Evolutionary conservation across 164 flowering plant species (phyloP), one percentile per base, ranked within the genome.

Genomic region (Taxillus chinensis): DNA sequence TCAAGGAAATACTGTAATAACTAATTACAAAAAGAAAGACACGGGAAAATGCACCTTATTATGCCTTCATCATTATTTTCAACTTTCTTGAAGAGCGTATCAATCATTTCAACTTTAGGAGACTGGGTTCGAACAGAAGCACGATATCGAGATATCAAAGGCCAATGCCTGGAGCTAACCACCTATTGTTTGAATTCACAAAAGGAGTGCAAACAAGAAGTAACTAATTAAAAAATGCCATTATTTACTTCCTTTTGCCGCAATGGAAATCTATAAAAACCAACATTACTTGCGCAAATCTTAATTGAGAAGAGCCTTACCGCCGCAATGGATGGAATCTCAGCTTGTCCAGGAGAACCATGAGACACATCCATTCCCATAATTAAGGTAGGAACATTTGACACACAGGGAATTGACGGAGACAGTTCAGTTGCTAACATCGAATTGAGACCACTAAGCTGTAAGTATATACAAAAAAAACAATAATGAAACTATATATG

Each of bases 281-380:
- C 27, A 27, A 27, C 2, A 27, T 27, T 27, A 27, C 27, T 27
- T 27, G 27, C 27, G 27, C 27, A 27, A 27, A 27, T 27, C 27
- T 27, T 6, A 43, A 43, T 43, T 5, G 46, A 43, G 46, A 12
- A 16, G 14, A 0, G 2, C 8, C 3, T 58, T 86, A 92, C 98
- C 64, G 98, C 97, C 51, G 98, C 96, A 77, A 88, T 80, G 4
- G 98, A 90, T 39, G 98, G 98, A 6, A 85, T 68, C 68, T 86
- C 96, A 42, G 97, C 79, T 15, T 81, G 96, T 41, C 97, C 95
- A 51, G 97, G 96, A 38, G 96, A 88, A 17, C 97, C 98, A 80
- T 93, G 96, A 0, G 97, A 93, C 0, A 93, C 98, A 76, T 90
- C 97, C 97, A 93, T 93, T 2, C 98, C 98, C 69, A 93, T 69